A percentile compares a stretch with the other conserved stretches of the same genome.
Evolutionary conservation across 2,329 filamentous ascomycete species (phyloP).

Genomic region (Cucurbitaria berberidis): DNA sequence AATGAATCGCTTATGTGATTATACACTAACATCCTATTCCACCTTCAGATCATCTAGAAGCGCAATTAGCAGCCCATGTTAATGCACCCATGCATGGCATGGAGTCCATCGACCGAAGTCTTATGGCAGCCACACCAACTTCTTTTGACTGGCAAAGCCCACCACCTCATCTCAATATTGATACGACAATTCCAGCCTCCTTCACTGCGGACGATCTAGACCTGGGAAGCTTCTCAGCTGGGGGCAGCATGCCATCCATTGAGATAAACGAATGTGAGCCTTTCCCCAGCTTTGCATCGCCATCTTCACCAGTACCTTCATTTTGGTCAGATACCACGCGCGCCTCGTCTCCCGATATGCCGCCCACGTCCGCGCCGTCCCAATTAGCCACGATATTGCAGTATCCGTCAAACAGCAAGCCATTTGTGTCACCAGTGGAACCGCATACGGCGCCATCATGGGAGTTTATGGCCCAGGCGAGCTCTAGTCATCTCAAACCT

Average conservation of each 20-base stretch:
- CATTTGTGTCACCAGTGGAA: constrained; percentile 31
- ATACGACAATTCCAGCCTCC: constrained; percentile 35
- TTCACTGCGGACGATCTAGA: constrained; percentile 33
- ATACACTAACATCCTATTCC: not conserved
- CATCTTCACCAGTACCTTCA: constrained; percentile 46
- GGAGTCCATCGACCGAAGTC: constrained; percentile 40
- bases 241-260: constrained; percentile 41
- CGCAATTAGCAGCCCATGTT: constrained; percentile 44
- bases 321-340: constrained; percentile 47
- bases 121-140: constrained; percentile 34
- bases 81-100: constrained; percentile 47
- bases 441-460: constrained; percentile 43
- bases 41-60: constrained; percentile 37
- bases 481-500: constrained; percentile 29
- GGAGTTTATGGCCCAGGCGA: constrained; percentile 43
- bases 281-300: constrained; percentile 34
- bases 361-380: constrained; percentile 34
- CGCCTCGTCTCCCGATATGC: constrained; percentile 44
- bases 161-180: constrained; percentile 31
- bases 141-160: constrained; percentile 41
- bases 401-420: constrained; percentile 22
- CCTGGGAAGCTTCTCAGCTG: constrained; percentile 31
- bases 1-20: not conserved
- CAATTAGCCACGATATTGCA: constrained; percentile 26
- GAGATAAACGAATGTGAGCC: constrained; percentile 48